Conservation (phyloP, 371 early-diverging fungal genomes). For the Coemansia sp. region DNA sequence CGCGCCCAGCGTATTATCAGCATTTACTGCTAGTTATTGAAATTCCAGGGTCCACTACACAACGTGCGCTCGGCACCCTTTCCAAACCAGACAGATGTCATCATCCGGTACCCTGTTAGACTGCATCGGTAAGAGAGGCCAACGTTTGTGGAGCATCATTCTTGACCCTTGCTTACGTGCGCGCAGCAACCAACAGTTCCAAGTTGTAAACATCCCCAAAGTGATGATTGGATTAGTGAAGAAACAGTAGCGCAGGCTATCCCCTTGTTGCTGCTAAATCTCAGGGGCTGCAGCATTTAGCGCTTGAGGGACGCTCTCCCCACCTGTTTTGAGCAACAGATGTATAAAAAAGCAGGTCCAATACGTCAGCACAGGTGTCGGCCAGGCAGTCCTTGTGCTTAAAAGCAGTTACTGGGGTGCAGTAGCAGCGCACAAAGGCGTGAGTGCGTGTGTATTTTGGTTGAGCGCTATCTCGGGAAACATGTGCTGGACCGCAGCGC, state of each 20-base stretch:
- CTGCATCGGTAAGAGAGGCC: not conserved
- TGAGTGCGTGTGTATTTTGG: not conserved
- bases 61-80: not conserved
- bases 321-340: not conserved
- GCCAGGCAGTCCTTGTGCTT: conserved; percentile 1
- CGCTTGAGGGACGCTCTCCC: no score
- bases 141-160: not conserved
- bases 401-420: conserved; percentile 19
- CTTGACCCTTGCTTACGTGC: not conserved
- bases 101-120: not conserved
- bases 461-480: not conserved
- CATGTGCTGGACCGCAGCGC: not conserved
- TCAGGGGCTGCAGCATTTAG: conserved; percentile 13
- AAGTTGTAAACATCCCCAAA: conserved; percentile 9
- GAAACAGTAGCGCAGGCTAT: conserved; percentile 3
- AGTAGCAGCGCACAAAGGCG: conserved; percentile 10
- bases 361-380: not conserved
- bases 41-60: not conserved
- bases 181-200: not conserved
- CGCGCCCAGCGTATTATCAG: not conserved
- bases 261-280: conserved; percentile 1
- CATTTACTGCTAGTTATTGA: not conserved
- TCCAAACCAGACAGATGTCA: not conserved
- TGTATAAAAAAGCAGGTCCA: not conserved
- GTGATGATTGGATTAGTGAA: not conserved